Conservation (phyloP, 768 basidiomycete genomes). For the Lactarius trivialis region DNA sequence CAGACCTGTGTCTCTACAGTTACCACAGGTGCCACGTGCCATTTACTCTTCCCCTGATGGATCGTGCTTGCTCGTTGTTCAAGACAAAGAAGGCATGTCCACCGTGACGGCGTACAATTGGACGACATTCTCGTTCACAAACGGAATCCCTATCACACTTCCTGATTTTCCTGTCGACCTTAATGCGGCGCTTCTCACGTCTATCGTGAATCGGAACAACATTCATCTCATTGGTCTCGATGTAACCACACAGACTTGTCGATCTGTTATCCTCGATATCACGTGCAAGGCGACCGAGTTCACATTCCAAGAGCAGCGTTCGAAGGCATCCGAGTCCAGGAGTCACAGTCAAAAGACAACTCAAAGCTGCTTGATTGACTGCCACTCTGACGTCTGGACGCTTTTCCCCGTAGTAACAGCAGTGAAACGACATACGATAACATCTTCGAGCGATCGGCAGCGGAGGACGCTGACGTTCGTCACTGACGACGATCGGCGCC, state of each 20-base stretch:
- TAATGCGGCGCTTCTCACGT: slow-evolving; percentile 36
- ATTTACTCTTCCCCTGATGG: slow-evolving; percentile 49
- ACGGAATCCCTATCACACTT: slow-evolving; percentile 38
- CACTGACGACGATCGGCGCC: slow-evolving; percentile 33
- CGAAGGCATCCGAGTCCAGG: slow-evolving; percentile 22
- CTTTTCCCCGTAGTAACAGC: slow-evolving; percentile 14
- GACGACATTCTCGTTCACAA: slow-evolving; percentile 47
- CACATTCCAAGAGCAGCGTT: slow-evolving; percentile 42
- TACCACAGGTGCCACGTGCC: slow-evolving; percentile 31
- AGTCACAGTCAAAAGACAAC: slow-evolving; percentile 23
- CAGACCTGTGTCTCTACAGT: slow-evolving; percentile 41
- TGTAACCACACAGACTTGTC: slow-evolving; percentile 28
- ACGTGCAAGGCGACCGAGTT: slow-evolving; percentile 52
- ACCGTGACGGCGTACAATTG: slow-evolving; percentile 44
- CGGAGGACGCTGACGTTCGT: slow-evolving; percentile 39
- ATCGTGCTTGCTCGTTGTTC: slow-evolving; percentile 40
- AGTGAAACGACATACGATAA: slow-evolving; percentile 11
- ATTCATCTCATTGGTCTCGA: slow-evolving; percentile 42
- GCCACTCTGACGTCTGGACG: slow-evolving; percentile 15
- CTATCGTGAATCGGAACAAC: slow-evolving; percentile 37
- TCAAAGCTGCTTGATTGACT: slow-evolving; percentile 34
- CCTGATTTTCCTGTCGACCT: slow-evolving; percentile 23
- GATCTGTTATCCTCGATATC: slow-evolving; percentile 45
- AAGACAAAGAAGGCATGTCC: slow-evolving; percentile 10
- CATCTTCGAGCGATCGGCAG: slow-evolving; percentile 26